Evolutionary conservation across 2,329 filamentous ascomycete genomes (phyloP).

Genomic region (Exophiala xenobiotica): DNA sequence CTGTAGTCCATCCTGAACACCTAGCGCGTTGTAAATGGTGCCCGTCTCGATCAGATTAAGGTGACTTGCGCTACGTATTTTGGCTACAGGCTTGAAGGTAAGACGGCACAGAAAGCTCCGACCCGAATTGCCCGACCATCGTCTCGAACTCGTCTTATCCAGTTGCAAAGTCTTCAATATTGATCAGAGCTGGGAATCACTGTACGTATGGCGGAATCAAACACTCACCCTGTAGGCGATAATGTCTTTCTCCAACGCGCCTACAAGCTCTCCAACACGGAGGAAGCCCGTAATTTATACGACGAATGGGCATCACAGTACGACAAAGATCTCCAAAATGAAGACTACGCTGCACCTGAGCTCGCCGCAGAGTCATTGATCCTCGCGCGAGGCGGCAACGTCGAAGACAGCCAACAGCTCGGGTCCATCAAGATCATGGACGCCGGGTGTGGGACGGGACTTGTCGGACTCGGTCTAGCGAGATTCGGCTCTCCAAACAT

Average conservation of each 20-base stretch:
- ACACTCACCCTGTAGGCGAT: constrained; percentile 17
- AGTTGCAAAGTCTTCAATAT: no score
- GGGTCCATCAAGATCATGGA: constrained; percentile 46
- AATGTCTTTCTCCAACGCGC: constrained; percentile 38
- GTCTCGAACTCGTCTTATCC: no score
- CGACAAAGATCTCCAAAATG: constrained; percentile 42
- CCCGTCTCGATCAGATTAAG: no score
- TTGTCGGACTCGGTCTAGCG: constrained; percentile 51
- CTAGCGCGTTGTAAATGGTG: no score
- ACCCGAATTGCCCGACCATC: no score
- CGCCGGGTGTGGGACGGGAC: constrained; percentile 58
- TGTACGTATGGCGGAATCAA: background rate
- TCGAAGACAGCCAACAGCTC: constrained; percentile 9
- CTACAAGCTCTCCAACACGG: constrained; percentile 37
- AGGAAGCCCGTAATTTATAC: constrained; percentile 44
- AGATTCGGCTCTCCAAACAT: constrained; percentile 47
- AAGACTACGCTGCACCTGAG: constrained; percentile 45
- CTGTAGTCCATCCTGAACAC: no score
- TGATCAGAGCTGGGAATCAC: background rate
- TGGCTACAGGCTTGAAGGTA: no score
- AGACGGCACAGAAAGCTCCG: no score
- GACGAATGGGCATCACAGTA: constrained; percentile 49
- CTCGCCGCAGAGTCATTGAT: constrained; percentile 39
- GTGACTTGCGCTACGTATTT: no score
- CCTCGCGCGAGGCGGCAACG: background rate